These are phyloP conservation scores for Atkinsonella texensis DNA, from an alignment of 2,329 filamentous ascomycete species.

Conservation along the genomic window DNA sequence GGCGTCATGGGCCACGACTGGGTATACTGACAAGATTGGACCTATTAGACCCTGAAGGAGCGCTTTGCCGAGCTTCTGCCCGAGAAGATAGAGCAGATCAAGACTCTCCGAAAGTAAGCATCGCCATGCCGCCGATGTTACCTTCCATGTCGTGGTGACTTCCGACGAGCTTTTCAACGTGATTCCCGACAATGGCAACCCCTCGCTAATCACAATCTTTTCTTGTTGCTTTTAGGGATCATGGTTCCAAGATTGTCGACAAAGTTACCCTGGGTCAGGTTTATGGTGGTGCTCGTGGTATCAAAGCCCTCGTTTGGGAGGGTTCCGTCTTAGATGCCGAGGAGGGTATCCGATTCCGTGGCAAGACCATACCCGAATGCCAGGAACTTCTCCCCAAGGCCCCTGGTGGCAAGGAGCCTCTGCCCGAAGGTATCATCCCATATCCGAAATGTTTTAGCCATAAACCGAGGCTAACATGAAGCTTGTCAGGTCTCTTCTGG, in stretches of 20 bases:
- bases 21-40: conserved; percentile 3
- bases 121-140: not conserved
- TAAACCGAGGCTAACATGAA: not conserved
- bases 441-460: not conserved
- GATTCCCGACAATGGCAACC: conserved; percentile 10
- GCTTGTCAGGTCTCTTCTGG: conserved; percentile 79
- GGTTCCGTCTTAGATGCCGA: conserved; percentile 95
- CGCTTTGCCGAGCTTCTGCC: conserved; percentile 93
- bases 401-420: conserved; percentile 88
- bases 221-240: conserved; percentile 47
- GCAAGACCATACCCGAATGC: conserved; percentile 98
- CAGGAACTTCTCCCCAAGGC: conserved; percentile 96
- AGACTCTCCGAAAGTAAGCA: conserved; percentile 86
- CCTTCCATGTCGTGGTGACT: not conserved
- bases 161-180: not conserved
- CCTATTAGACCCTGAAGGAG: conserved; percentile 78
- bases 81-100: conserved; percentile 97
- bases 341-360: conserved; percentile 98
- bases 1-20: not conserved
- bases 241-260: conserved; percentile 89
- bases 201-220: conserved; percentile 10
- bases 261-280: conserved; percentile 99
- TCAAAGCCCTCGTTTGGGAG: conserved; percentile 98
- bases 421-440: conserved; percentile 64
- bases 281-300: conserved; percentile 96